Base-by-base conservation (phyloP, 2,329 filamentous ascomycete genomes). In the Waltergamsia citrina region DNA sequence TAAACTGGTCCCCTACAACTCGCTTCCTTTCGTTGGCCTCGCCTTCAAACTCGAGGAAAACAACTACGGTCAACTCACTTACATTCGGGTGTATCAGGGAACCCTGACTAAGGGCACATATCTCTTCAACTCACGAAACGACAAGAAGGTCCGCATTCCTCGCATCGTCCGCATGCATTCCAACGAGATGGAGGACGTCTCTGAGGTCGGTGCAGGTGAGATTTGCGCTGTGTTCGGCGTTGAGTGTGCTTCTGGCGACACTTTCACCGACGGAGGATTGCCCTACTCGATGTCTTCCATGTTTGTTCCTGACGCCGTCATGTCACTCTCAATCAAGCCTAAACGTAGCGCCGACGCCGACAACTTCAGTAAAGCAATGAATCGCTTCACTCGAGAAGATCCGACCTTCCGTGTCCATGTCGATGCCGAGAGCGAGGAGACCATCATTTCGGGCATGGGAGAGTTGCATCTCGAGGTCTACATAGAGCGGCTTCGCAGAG, bases 21-120 rank as follows among this genome's bases (percentile, higher is more conserved):
- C 85, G 16, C 69, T 94, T 17, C 92, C 92, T 1, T 95, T 96
- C 51, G 87, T 95, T 36, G 92, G 92, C 32, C 71, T 98, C 42
- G 92, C 92, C 8, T 98, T 98, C 71, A 98, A 98, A 71, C 78
- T 98, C 16, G 92, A 98, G 69, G 92, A 98, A 63, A 94, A 90
- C 63, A 95, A 94, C 58, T 98, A 94, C 51, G 92, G 92, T 28
- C 92, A 98, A 61, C 74, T 98, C 53, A 98, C 92, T 35, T 98
- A 98, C 58, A 93, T 98, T 43, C 86, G 92, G 47, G 92, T 98
- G 38, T 98, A 98, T 65, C 92, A 98, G 62, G 92, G 92, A 46
- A 80, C 80, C 16, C 67, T 98, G 39, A 81, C 70, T 56, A 96
- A 94, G 71, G 85, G 88, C 32, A 74, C 81, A 52, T 86, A 88